Percentiles rank a stretch among this genome's conserved stretches.
Evolutionary conservation across 1,139 yeast genomes (phyloP).

Genomic region (Nakaseomyces glabratus): DNA sequence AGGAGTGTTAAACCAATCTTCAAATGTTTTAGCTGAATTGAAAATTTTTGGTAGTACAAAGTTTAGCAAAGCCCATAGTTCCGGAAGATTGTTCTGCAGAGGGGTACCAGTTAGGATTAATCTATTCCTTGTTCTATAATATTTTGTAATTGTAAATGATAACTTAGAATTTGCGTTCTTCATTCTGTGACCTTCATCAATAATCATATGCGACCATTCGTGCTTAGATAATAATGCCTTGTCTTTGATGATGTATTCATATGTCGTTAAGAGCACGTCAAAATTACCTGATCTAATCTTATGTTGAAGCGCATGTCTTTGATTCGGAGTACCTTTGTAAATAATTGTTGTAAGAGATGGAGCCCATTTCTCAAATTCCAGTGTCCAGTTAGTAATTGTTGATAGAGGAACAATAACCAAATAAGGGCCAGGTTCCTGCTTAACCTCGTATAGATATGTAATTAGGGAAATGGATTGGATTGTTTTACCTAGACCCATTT

Average conservation of each 20-base stretch:
- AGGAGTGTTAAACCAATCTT: conserved; percentile 83
- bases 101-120: conserved; percentile 84
- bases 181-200: conserved; percentile 87
- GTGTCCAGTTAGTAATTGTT: conserved; percentile 75
- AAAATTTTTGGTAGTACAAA: conserved; percentile 73
- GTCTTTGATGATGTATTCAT: conserved; percentile 71
- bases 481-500: conserved; percentile 88
- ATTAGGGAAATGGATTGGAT: conserved; percentile 75
- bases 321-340: conserved; percentile 67
- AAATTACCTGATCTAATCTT: conserved; percentile 59
- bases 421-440: conserved; percentile 60
- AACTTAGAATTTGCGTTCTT: conserved; percentile 70
- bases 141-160: conserved; percentile 61
- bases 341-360: conserved; percentile 60
- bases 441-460: conserved; percentile 62
- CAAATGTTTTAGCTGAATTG: conserved; percentile 77
- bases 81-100: conserved; percentile 74
- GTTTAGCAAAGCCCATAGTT: conserved; percentile 73
- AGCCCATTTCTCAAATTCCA: conserved; percentile 85
- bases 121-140: conserved; percentile 66
- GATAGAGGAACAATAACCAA: conserved; percentile 78
- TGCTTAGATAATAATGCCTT: conserved; percentile 56
- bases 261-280: conserved; percentile 69
- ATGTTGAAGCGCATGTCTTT: conserved; percentile 55
- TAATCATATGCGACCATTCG: conserved; percentile 79